phyloP scores from a whole-genome alignment of 225 moss, liverwort and hornwort genomes.

The Ulota crispa region DNA sequence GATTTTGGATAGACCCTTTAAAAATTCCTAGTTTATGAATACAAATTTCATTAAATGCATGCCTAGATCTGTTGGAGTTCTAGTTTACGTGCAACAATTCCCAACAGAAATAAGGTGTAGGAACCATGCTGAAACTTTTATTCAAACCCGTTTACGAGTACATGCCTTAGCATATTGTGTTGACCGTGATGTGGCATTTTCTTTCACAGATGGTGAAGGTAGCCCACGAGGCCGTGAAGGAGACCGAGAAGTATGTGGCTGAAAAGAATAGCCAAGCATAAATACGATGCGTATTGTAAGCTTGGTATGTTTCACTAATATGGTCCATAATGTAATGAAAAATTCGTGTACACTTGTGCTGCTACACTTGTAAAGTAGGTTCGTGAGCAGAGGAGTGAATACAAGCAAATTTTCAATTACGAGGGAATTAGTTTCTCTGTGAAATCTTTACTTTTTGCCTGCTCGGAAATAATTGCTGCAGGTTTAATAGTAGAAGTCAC shows the following conservation, averaged over 20 bases:
- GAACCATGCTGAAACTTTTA: neutral
- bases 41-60: no score
- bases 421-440: neutral
- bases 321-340: neutral
- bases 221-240: constrained; percentile 57
- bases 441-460: constrained; percentile 5
- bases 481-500: neutral
- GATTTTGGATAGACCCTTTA: no score
- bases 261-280: constrained; percentile 41
- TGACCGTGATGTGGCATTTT: neutral
- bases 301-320: neutral
- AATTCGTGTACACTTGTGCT: neutral
- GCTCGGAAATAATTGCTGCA: neutral
- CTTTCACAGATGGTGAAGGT: constrained; percentile 40
- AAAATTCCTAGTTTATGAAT: no score
- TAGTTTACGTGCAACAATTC: no score
- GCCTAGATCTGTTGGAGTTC: no score
- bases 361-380: constrained; percentile 7
- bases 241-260: constrained; percentile 67
- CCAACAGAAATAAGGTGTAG: no score
- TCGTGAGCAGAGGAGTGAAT: constrained; percentile 25
- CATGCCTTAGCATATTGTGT: neutral
- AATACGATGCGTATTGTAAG: constrained; percentile 15
- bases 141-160: neutral
- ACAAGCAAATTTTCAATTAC: neutral